Conservation (phyloP, 2,329 filamentous ascomycete genomes). For the Rhytidhysteron rufulum region DNA sequence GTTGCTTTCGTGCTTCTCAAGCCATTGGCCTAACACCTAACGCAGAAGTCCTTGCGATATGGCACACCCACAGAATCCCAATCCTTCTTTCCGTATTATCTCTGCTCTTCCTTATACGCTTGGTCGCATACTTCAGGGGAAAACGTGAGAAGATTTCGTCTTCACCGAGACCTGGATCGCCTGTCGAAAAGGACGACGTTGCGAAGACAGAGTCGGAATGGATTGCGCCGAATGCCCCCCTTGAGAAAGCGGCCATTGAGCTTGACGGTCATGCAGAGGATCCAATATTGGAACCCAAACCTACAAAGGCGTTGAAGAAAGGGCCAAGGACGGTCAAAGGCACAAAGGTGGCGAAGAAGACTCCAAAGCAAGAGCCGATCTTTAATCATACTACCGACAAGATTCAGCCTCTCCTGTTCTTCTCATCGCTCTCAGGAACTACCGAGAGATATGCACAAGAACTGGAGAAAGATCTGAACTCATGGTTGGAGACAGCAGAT, state of each 20-base stretch:
- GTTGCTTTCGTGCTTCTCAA: too few relatives aligned
- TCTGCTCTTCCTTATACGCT: slow-evolving; percentile 25
- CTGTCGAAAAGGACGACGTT: slow-evolving; percentile 24
- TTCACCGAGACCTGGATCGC: slow-evolving; percentile 29
- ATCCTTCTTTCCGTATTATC: slow-evolving; percentile 29
- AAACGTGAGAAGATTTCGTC: slow-evolving; percentile 24
- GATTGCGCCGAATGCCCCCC: slow-evolving; percentile 30
- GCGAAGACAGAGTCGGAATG: slow-evolving; percentile 28
- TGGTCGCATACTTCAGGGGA: slow-evolving; percentile 22
- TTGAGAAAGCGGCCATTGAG: slow-evolving; percentile 16
- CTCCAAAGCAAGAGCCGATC: slow-evolving; percentile 18
- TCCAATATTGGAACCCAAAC: slow-evolving; percentile 13
- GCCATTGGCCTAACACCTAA: background rate
- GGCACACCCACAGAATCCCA: slow-evolving; percentile 33
- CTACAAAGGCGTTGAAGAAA: slow-evolving; percentile 22
- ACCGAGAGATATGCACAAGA: slow-evolving; percentile 70
- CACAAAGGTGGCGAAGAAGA: slow-evolving; percentile 17
- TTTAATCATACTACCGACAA: slow-evolving; percentile 36
- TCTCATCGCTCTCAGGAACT: slow-evolving; percentile 79
- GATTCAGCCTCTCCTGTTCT: slow-evolving; percentile 78
- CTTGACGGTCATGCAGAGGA: slow-evolving; percentile 29
- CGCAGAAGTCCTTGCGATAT: slow-evolving; percentile 32
- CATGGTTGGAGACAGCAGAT: slow-evolving; percentile 31
- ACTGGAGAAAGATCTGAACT: slow-evolving; percentile 56
- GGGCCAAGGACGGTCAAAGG: slow-evolving; percentile 38